These are phyloP conservation scores for Anastatica hierochuntica DNA, from an alignment of 345 rosid genomes.

Conservation along the genomic window DNA sequence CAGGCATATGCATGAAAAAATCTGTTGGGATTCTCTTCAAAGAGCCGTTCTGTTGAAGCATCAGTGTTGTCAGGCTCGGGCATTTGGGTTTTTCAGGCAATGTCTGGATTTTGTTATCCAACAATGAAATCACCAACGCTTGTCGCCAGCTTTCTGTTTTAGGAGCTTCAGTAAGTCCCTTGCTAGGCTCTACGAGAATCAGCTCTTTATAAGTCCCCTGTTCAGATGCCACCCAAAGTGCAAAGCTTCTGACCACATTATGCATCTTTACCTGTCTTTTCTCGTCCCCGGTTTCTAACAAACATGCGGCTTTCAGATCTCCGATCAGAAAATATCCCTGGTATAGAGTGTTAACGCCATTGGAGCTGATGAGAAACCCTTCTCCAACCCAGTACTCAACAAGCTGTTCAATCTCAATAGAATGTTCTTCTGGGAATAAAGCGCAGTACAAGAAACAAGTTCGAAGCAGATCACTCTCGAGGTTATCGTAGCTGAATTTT, in stretches of 20 bases:
- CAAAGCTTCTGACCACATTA: conserved; percentile 27
- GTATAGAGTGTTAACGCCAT: conserved; percentile 16
- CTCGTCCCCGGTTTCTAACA: conserved; percentile 22
- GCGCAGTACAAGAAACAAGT: conserved; percentile 41
- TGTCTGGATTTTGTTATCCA: conserved; percentile 34
- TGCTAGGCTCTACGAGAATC: conserved; percentile 19
- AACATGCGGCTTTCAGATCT: conserved; percentile 21
- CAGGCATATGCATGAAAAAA: conserved; percentile 31
- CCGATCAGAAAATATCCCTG: conserved; percentile 31
- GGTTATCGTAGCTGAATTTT: conserved; percentile 36
- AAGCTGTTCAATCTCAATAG: conserved; percentile 31
- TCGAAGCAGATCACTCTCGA: conserved; percentile 29
- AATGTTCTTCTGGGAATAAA: conserved; percentile 34
- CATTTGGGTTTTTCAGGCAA: conserved; percentile 29
- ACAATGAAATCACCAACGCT: conserved; percentile 30
- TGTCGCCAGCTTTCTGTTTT: conserved; percentile 23
- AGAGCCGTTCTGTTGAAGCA: conserved; percentile 20
- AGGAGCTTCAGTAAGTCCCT: conserved; percentile 23
- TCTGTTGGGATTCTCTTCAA: conserved; percentile 18
- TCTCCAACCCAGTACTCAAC: conserved; percentile 39
- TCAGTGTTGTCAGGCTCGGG: conserved; percentile 18
- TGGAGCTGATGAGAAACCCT: conserved; percentile 25
- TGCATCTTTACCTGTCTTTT: conserved; percentile 29
- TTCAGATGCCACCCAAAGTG: conserved; percentile 26
- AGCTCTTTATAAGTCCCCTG: conserved; percentile 20